Evolutionary conservation across 805 yeast genomes (phyloP).

Genomic region (Nakazawaea siamensis): DNA sequence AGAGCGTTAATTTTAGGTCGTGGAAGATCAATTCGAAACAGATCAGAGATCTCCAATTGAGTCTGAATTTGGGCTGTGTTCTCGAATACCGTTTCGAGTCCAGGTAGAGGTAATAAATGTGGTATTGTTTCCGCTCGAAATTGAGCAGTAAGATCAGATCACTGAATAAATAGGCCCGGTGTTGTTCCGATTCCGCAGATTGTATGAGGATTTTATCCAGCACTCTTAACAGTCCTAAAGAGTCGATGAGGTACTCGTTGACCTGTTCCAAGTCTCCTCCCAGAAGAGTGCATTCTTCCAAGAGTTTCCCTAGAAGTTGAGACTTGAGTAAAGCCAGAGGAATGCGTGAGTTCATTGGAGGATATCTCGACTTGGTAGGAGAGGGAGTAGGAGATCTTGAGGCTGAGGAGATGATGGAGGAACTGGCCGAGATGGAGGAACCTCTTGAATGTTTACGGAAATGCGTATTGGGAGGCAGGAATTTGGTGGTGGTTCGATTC

Average conservation of each 20-base stretch:
- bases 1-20: no score
- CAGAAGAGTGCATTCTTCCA: background rate
- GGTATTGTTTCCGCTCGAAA: background rate
- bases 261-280: background rate
- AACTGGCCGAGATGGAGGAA: slow-evolving; percentile 23
- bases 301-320: slow-evolving; percentile 17
- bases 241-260: slow-evolving; percentile 13
- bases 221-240: slow-evolving; percentile 22
- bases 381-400: slow-evolving; percentile 12
- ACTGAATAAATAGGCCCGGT: slow-evolving; percentile 21
- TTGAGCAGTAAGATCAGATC: slow-evolving; percentile 16
- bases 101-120: background rate
- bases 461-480: slow-evolving; percentile 12
- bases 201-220: slow-evolving; percentile 14
- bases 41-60: background rate
- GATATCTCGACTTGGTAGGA: slow-evolving; percentile 1
- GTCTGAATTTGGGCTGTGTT: background rate
- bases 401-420: slow-evolving; percentile 26
- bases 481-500: background rate
- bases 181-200: background rate
- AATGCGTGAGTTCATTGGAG: background rate
- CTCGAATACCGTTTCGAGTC: no score
- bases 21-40: no score
- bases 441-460: slow-evolving; percentile 24
- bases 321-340: slow-evolving; percentile 13